Base-by-base conservation (phyloP, 2,329 filamentous ascomycete genomes). In the Microdochium paspali region DNA sequence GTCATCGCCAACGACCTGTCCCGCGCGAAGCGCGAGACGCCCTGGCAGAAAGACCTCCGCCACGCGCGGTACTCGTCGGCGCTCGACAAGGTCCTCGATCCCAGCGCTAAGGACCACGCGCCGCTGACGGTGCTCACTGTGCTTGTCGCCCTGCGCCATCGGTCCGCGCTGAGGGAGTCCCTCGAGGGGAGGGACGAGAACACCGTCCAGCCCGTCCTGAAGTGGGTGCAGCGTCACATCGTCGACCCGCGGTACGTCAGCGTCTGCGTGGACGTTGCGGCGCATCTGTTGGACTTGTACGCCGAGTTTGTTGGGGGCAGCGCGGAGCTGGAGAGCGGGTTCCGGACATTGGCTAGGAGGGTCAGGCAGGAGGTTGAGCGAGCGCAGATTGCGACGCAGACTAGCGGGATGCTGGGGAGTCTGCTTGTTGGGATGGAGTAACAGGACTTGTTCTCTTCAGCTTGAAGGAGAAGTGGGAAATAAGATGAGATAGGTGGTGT, bases 261-360 rank as follows among this genome's bases (percentile, higher is more conserved):
- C 50, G 70, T 95, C 28, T 90, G 87, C 59, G 85, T 90, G 23
- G 91, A 97, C 64, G 80, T 93, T 21, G 84, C 85, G 15, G 77
- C 94, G 58, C 76, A 90, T 50, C 72, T 97, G 30, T 71, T 97
- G 20, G 91, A 98, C 59, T 71, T 97, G 31, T 98, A 97, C 64
- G 82, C 85, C 25, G 84, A 87, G 61, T 85, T 89, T 55, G 74
- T 90, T 23, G 86, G 80, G 2, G 81, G 82, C 45, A 90, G 85
- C 30, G 74, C 79, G 6, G 82, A 87, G 62, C 77, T 97, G 48
- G 82, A 87, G 51, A 73, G 74, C 45, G 74, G 83, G 44, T 82
- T 97, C 58, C 75, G 79, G 56, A 73, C 73, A 44, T 71, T 96
- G 53, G 81, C 85, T 61, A 70, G 76, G 43, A 74, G 83, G 32